Evolutionary conservation across 129 eudicot species (phyloP), one percentile per base, ranked within the genome.

Genomic region (Escallonia rubra): DNA sequence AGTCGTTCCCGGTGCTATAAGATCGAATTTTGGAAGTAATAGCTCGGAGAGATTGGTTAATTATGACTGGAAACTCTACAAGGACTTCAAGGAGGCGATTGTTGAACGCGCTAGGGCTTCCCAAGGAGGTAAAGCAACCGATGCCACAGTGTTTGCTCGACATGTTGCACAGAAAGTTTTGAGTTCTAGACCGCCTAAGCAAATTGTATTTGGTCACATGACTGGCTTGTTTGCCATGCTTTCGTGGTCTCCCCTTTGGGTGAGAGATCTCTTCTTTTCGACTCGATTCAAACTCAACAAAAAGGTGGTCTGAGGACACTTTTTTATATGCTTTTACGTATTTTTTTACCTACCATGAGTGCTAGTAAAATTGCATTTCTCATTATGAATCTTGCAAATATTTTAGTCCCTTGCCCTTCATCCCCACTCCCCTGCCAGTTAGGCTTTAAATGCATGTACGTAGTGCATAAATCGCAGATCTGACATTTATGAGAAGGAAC

Each of bases 161-260:
- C 90, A 89, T 69, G 77, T 89, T 7, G 90, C 72, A 12, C 79
- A 70, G 61, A 78, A 79, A 63, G 91, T 89, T 55, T 79, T 89
- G 84, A 83, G 85, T 61, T 60, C 80, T 1, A 78, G 65, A 54
- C 90, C 96, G 10, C 96, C 93, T 0, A 89, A 76, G 68, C 80
- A 81, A 43, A 81, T 89, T 46, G 78, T 75, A 8, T 89, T 65
- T 63, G 96, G 96, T 55, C 87, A 89, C 57, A 76, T 85, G 87
- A 85, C 83, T 45, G 72, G 84, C 53, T 58, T 85, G 81, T 83
- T 89, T 61, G 70, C 77, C 13, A 63, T 86, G 66, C 92, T 89
- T 13, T 73, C 87, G 1, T 60, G 75, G 76, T 85, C 93, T 53
- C 96, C 93, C 23, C 86, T 89, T 48, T 89, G 93, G 96, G 80